Evolutionary conservation across 331 rosid genomes (phyloP).

Genomic region (Malus hybrid): DNA sequence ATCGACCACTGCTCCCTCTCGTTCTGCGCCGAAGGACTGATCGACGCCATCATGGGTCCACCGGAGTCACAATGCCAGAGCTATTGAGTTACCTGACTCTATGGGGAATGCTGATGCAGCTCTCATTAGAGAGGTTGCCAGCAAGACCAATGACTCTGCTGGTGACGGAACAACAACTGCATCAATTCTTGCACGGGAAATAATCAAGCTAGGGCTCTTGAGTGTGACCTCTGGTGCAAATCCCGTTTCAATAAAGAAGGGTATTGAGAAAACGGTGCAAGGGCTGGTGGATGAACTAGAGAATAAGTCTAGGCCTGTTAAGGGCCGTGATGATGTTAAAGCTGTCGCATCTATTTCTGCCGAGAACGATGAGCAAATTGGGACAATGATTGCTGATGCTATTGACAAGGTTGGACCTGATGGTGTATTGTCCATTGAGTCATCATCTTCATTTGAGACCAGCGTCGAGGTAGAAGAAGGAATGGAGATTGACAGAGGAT

Average conservation of each 20-base stretch:
- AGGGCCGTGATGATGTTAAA: constrained; percentile 90
- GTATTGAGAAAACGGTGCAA: constrained; percentile 81
- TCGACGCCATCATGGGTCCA: too few relatives aligned
- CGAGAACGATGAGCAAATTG: constrained; percentile 90
- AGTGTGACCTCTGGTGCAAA: constrained; percentile 97
- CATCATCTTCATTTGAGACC: constrained; percentile 95
- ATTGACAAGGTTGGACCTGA: constrained; percentile 98
- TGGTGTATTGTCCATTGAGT: constrained; percentile 95
- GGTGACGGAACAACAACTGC: constrained; percentile 99
- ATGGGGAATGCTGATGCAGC: too few relatives aligned
- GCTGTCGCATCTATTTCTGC: constrained; percentile 96
- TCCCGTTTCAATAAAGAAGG: constrained; percentile 87
- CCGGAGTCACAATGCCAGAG: too few relatives aligned
- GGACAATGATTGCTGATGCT: constrained; percentile 88
- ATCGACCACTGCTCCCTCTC: too few relatives aligned
- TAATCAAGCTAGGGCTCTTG: constrained; percentile 92
- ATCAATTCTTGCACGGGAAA: constrained; percentile 83
- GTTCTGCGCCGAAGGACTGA: too few relatives aligned
- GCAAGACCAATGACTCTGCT: constrained; percentile 95
- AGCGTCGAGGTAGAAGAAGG: constrained; percentile 97
- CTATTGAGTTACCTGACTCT: too few relatives aligned
- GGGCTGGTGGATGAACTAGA: constrained; percentile 74
- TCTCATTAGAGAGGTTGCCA: too few relatives aligned
- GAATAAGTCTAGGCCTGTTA: constrained; percentile 76
- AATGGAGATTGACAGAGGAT: constrained; percentile 99